phyloP scores from a whole-genome alignment of 352 stramenopile species.

The Pythium vanterpoolii region DNA sequence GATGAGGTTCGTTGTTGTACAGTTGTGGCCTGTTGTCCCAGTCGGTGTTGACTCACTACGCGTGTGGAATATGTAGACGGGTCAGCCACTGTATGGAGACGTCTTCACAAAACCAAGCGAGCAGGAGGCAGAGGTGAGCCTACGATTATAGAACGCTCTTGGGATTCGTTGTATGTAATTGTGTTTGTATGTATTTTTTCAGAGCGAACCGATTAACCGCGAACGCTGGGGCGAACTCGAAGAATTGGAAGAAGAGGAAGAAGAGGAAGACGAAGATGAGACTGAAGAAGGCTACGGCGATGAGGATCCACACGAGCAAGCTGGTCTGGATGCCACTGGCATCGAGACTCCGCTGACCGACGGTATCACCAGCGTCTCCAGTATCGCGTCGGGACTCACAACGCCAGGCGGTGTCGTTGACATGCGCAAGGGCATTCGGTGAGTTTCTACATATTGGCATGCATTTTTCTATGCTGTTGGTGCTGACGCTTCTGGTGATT shows the following conservation, averaged over 20 bases:
- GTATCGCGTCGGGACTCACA: conserved; percentile 59
- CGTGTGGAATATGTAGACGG: conserved; percentile 39
- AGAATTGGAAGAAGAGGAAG: conserved; percentile 49
- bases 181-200: not conserved
- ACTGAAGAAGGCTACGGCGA: conserved; percentile 25
- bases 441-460: too few relatives aligned
- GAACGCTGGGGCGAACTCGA: conserved; percentile 73
- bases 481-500: not conserved
- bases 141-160: not conserved
- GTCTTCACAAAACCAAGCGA: conserved; percentile 82
- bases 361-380: conserved; percentile 50
- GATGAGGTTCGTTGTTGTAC: conserved; percentile 54
- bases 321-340: conserved; percentile 49
- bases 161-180: not conserved
- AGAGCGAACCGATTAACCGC: conserved; percentile 50
- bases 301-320: conserved; percentile 27
- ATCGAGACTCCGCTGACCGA: conserved; percentile 55
- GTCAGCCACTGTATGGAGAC: conserved; percentile 96
- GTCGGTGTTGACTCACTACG: not conserved
- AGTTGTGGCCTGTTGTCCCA: not conserved
- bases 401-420: conserved; percentile 68
- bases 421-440: conserved; percentile 75
- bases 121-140: conserved; percentile 13
- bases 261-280: conserved; percentile 41
- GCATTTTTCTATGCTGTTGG: too few relatives aligned